Evolutionary conservation across 2,329 filamentous ascomycete genomes (phyloP).

Genomic region (Penicillium palitans): DNA sequence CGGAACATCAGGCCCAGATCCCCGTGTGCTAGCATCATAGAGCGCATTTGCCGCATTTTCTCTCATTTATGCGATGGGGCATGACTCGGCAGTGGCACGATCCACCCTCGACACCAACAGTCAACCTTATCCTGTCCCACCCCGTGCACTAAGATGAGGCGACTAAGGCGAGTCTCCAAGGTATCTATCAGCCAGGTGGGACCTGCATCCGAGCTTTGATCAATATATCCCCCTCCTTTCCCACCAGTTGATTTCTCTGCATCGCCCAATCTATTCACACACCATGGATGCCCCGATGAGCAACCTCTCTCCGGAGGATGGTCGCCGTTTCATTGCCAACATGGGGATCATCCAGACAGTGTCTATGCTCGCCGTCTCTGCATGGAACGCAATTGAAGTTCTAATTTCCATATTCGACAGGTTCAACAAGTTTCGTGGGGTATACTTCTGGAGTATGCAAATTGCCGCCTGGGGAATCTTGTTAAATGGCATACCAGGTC

Average conservation of each 20-base stretch:
- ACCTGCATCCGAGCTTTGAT: not conserved
- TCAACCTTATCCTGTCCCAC: conserved; percentile 5
- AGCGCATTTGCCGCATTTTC: not conserved
- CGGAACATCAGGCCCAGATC: not conserved
- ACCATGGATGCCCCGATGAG: conserved; percentile 11
- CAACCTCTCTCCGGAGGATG: conserved; percentile 3
- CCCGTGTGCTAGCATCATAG: conserved; percentile 2
- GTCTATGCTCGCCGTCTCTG: conserved; percentile 2
- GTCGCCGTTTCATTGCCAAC: not conserved
- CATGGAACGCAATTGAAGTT: conserved; percentile 48
- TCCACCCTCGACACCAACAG: not conserved
- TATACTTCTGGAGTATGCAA: conserved; percentile 51
- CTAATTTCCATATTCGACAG: conserved; percentile 44
- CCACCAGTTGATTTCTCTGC: not conserved
- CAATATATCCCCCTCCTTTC: not conserved
- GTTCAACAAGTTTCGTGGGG: conserved; percentile 43
- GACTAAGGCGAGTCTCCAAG: not conserved
- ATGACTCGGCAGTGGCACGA: not conserved
- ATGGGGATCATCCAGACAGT: not conserved
- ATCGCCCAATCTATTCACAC: not conserved
- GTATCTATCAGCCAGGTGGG: not conserved
- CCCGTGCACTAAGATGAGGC: not conserved
- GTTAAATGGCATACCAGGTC: conserved; percentile 33
- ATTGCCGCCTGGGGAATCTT: conserved; percentile 40
- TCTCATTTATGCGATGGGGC: not conserved